Base-by-base conservation (phyloP, 139 green algal genomes). In the Chlamydomonas sp. region DNA sequence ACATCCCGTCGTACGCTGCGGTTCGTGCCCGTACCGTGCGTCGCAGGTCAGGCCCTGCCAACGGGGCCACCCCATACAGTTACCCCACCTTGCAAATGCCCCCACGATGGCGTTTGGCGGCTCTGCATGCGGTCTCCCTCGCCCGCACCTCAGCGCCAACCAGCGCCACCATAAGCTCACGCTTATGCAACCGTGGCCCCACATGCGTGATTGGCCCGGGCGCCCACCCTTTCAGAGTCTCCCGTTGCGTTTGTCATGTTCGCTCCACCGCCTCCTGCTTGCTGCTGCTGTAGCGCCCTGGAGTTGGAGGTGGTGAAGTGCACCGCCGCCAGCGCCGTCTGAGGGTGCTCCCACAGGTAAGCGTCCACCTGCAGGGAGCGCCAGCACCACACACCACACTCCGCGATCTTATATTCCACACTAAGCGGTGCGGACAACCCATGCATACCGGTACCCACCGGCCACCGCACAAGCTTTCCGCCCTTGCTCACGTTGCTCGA, bases 281-380 rank as follows among this genome's bases (percentile, higher is more conserved):
- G 14, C 49, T n/a, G n/a, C 78, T 71, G 31, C 15, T n/a, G 14
- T 83, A 6, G 66, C 66, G 82, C n/a, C 60, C 63, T 20, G n/a
- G 7, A 2, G 1, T 71, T 71, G 3, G 71, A 71, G 71, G 71
- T 71, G 71, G 71, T 78, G n/a, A 91, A 87, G 85, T 93, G 87
- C 18, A 91, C 20, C 3, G 87, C 90, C 3, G 87, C 90, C 71
- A 93, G 62, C 79, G 87, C 84, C 4, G 79, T 90, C 63, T 90
- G 74, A 3, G 86, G 86, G 66, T 93, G 57, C 15, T 74, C 61
- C 73, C 64, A 83, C 64, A 93, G 86, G 86, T 88, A 93, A 2
- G 71, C 9, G 63, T 93, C 90, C 18, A 81, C 90, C 90, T 92
- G 85, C 18, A 66, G 31, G n/a, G 68, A 58, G 63, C 71, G 78